Conservation (phyloP, 1,284 basidiomycete species). For the Sporisorium exsertum region DNA sequence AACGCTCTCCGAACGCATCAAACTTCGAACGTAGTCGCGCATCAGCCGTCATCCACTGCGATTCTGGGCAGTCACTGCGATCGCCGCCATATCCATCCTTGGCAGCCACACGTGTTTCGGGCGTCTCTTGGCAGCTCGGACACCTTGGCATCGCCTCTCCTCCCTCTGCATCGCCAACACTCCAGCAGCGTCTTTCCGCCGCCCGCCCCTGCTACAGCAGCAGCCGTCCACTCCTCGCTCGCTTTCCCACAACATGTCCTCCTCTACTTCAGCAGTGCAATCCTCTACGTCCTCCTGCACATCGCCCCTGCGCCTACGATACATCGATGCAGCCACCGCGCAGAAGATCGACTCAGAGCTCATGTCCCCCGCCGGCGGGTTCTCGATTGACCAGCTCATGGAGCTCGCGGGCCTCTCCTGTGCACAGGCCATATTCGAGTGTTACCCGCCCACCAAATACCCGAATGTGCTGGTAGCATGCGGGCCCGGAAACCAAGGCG, state of each 20-base stretch:
- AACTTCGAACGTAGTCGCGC: not conserved
- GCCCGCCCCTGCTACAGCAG: not conserved
- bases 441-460: conserved; percentile 78
- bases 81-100: not conserved
- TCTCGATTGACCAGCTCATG: conserved; percentile 80
- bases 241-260: conserved; percentile 10
- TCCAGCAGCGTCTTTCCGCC: not conserved
- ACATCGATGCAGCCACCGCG: conserved; percentile 57
- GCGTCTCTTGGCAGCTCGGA: not conserved
- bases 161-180: not conserved
- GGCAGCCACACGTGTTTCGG: not conserved
- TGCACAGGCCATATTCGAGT: conserved; percentile 84
- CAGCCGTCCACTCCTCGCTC: not conserved
- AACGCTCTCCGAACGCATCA: too few species aligned
- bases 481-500: conserved; percentile 87
- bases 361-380: conserved; percentile 59
- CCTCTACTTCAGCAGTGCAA: conserved; percentile 4
- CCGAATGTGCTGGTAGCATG: conserved; percentile 88
- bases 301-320: conserved; percentile 47
- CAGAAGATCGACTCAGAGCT: conserved; percentile 61
- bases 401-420: conserved; percentile 97
- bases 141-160: not conserved
- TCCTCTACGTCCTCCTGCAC: conserved; percentile 1
- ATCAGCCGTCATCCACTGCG: not conserved
- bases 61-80: not conserved